A percentile compares a stretch with the other conserved stretches of the same genome.
Conservation (phyloP, 495 filamentous ascomycete species). For the Neurospora sp. region DNA sequence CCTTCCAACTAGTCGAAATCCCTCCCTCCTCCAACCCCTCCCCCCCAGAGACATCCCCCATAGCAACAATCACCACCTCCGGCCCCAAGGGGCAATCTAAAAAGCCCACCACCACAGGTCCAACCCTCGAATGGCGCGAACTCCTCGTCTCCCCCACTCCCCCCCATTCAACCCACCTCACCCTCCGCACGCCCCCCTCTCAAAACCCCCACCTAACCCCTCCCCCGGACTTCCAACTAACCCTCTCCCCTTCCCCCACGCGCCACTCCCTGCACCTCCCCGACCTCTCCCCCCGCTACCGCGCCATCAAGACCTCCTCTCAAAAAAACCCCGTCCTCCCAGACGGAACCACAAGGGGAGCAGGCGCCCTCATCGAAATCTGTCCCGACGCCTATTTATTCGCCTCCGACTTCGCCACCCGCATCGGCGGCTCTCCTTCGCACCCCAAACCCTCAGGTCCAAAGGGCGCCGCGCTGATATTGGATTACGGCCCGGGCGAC, state of each 20-base stretch:
- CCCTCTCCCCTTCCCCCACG: slow-evolving; percentile 59
- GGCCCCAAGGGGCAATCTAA: slow-evolving; percentile 13
- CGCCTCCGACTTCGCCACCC: slow-evolving; percentile 65
- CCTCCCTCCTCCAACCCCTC: slow-evolving; percentile 34
- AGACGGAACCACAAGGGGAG: no score
- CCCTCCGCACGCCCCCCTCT: slow-evolving; percentile 40
- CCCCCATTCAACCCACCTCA: slow-evolving; percentile 32
- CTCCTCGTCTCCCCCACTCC: slow-evolving; percentile 68
- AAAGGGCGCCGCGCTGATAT: slow-evolving; percentile 65
- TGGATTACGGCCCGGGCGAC: slow-evolving; percentile 79
- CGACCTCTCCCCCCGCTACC: slow-evolving; percentile 70
- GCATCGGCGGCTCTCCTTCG: slow-evolving; percentile 60
- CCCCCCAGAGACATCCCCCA: slow-evolving; percentile 23
- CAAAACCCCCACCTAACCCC: slow-evolving; percentile 37
- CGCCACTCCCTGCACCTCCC: slow-evolving; percentile 79
- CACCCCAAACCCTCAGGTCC: slow-evolving; percentile 38
- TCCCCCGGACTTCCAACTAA: slow-evolving; percentile 73
- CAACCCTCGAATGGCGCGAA: slow-evolving; percentile 74
- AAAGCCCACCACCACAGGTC: slow-evolving; percentile 22
- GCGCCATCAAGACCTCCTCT: slow-evolving; percentile 44
- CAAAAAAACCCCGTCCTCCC: no score
- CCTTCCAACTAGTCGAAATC: slow-evolving; percentile 63
- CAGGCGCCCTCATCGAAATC: slow-evolving; percentile 62
- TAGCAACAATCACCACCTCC: neutral
- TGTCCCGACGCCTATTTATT: slow-evolving; percentile 76